Percentiles rank a stretch among this genome's conserved stretches.
phyloP scores from a whole-genome alignment of 805 yeast genomes.

The Kockiozyma suomiensis region DNA sequence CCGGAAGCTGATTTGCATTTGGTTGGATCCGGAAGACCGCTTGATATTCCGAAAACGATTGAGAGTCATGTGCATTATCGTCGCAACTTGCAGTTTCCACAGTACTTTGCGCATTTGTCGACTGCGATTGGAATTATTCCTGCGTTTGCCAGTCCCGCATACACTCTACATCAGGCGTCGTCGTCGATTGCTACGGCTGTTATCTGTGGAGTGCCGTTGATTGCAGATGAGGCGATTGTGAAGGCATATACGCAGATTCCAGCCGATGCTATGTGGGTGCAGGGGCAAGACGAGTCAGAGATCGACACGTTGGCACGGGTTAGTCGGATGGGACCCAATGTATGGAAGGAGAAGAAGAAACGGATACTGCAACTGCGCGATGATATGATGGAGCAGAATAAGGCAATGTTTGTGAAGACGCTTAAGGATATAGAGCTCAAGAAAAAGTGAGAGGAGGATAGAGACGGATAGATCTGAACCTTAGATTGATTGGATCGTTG shows the following conservation, averaged over 20 bases:
- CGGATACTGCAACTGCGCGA: conserved; percentile 18
- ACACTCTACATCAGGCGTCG: conserved; percentile 27
- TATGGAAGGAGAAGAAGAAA: conserved; percentile 34
- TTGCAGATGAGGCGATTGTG: conserved; percentile 19
- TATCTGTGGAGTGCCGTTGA: conserved; percentile 28
- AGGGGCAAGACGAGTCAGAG: conserved; percentile 24
- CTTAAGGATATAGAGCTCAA: conserved; percentile 10
- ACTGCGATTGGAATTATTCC: conserved; percentile 25
- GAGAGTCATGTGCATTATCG: conserved; percentile 8
- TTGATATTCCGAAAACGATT: conserved; percentile 17
- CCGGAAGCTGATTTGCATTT: conserved; percentile 24
- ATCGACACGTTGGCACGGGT: conserved; percentile 37
- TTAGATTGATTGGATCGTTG: background rate
- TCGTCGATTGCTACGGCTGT: conserved; percentile 29
- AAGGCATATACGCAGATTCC: conserved; percentile 29
- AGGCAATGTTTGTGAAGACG: conserved; percentile 5
- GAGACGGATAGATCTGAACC: background rate
- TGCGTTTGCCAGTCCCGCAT: conserved; percentile 23
- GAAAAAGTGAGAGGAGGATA: background rate
- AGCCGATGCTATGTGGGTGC: conserved; percentile 28
- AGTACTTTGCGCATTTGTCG: conserved; percentile 24
- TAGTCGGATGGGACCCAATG: conserved; percentile 27
- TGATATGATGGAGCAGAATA: conserved; percentile 22
- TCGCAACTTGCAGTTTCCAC: conserved; percentile 21
- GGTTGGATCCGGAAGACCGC: conserved; percentile 27